A percentile compares a stretch with the other conserved stretches of the same genome.
Conservation (phyloP, 1,139 yeast genomes). For the Sugiyamaella sp. region DNA sequence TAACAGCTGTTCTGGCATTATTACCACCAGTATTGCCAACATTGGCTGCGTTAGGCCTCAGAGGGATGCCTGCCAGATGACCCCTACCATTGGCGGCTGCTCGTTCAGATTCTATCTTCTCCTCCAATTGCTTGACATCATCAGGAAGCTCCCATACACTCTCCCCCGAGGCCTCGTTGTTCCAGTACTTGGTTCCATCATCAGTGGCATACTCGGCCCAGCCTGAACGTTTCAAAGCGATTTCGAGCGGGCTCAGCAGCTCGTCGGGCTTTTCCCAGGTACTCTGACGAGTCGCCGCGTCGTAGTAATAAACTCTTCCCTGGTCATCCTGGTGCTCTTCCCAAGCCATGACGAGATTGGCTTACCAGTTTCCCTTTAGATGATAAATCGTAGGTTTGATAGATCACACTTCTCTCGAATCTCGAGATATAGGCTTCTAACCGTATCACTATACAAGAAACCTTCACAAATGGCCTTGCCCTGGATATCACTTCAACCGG, state of each 20-base stretch:
- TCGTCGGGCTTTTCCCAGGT: slow-evolving; percentile 82
- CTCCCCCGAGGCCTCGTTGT: slow-evolving; percentile 63
- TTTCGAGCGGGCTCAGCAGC: slow-evolving; percentile 42
- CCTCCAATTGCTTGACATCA: slow-evolving; percentile 36
- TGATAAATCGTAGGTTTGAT: not conserved
- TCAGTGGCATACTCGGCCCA: slow-evolving; percentile 71
- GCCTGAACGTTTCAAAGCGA: slow-evolving; percentile 44
- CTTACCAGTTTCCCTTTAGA: not conserved
- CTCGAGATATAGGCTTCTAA: too few relatives aligned
- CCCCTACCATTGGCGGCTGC: too few relatives aligned
- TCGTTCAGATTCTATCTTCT: not conserved
- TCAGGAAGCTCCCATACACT: slow-evolving; percentile 83
- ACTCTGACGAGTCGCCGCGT: slow-evolving; percentile 65
- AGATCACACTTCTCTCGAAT: not conserved
- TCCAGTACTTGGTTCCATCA: slow-evolving; percentile 74
- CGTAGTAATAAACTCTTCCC: slow-evolving; percentile 74
- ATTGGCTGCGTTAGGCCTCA: too few relatives aligned
- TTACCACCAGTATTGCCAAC: too few relatives aligned
- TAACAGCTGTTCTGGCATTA: too few relatives aligned
- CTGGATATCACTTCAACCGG: too few relatives aligned
- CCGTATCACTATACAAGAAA: not conserved
- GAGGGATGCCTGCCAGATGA: too few relatives aligned
- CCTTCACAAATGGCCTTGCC: too few relatives aligned
- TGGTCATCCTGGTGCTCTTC: slow-evolving; percentile 63
- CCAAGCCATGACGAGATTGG: slow-evolving; percentile 50